phyloP scores from a whole-genome alignment of 768 basidiomycete species.

The Piloderma croceum region DNA sequence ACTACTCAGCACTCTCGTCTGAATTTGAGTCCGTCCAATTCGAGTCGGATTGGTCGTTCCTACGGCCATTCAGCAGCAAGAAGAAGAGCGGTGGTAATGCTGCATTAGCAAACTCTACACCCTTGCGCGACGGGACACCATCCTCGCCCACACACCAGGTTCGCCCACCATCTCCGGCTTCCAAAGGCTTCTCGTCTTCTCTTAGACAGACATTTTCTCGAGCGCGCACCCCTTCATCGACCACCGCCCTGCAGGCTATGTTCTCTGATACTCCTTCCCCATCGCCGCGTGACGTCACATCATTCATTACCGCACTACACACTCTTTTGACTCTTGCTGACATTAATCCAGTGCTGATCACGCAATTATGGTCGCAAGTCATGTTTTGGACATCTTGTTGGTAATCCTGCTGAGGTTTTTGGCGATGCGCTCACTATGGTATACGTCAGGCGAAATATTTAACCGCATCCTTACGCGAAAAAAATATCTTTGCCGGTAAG shows the following conservation, averaged over 20 bases:
- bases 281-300: slow-evolving; percentile 55
- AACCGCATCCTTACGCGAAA: slow-evolving; percentile 85
- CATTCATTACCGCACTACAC: slow-evolving; percentile 81
- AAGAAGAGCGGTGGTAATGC: slow-evolving; percentile 47
- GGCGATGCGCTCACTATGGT: slow-evolving; percentile 13
- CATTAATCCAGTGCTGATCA: slow-evolving; percentile 81
- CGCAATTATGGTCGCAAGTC: slow-evolving; percentile 95
- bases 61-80: slow-evolving; percentile 65
- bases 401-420: slow-evolving; percentile 14
- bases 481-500: slow-evolving; percentile 87
- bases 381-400: slow-evolving; percentile 95
- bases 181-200: slow-evolving; percentile 55
- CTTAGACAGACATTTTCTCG: slow-evolving; percentile 59
- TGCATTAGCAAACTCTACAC: slow-evolving; percentile 22
- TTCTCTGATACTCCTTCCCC: slow-evolving; percentile 42
- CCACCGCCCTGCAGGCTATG: slow-evolving; percentile 43
- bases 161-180: slow-evolving; percentile 51
- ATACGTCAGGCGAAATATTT: slow-evolving; percentile 65
- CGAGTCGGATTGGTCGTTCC: slow-evolving; percentile 93
- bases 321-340: slow-evolving; percentile 80
- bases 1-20: slow-evolving; percentile 70
- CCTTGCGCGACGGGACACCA: slow-evolving; percentile 34
- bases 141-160: slow-evolving; percentile 44
- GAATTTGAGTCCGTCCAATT: slow-evolving; percentile 84
- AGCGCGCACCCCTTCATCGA: slow-evolving; percentile 38